These are phyloP conservation scores for Candida ipomoeae DNA, from an alignment of 805 yeast species.

Conservation along the genomic window DNA sequence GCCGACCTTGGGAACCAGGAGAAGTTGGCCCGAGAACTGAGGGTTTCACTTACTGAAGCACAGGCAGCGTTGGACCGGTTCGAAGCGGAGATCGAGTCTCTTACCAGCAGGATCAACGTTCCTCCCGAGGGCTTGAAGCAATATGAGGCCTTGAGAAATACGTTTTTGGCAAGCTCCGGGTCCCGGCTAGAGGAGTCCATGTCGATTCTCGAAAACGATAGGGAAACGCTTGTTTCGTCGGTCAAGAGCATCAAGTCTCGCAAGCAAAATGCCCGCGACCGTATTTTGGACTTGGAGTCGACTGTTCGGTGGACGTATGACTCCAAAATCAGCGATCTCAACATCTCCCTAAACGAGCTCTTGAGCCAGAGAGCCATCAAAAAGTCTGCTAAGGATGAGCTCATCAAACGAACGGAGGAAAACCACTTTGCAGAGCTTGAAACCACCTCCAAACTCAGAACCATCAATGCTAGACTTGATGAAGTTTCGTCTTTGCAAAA, in stretches of 20 bases:
- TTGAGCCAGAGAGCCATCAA: constrained; percentile 27
- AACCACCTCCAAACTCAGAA: constrained; percentile 60
- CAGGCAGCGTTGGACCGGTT: constrained; percentile 29
- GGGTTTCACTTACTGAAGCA: background rate
- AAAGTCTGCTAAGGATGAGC: constrained; percentile 20
- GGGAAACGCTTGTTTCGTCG: constrained; percentile 35
- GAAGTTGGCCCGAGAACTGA: constrained; percentile 25
- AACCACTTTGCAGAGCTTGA: constrained; percentile 48
- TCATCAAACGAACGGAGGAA: constrained; percentile 35
- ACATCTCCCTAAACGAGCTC: constrained; percentile 29
- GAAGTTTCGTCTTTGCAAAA: constrained; percentile 73
- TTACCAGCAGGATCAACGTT: constrained; percentile 25
- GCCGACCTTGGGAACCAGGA: constrained; percentile 53
- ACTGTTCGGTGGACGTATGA: constrained; percentile 32
- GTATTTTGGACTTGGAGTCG: constrained; percentile 38
- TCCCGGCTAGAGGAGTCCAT: constrained; percentile 53
- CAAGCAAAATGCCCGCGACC: constrained; percentile 33
- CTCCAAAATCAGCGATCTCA: constrained; percentile 29
- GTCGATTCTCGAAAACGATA: constrained; percentile 38
- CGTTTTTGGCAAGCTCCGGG: constrained; percentile 53
- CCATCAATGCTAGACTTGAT: constrained; percentile 55
- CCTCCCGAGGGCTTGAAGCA: constrained; percentile 50
- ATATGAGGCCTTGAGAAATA: constrained; percentile 55
- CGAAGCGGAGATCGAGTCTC: constrained; percentile 20
- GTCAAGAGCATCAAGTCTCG: constrained; percentile 25